Base-by-base conservation (phyloP, 2,329 filamentous ascomycete species). In the Phyllachora maydis region DNA sequence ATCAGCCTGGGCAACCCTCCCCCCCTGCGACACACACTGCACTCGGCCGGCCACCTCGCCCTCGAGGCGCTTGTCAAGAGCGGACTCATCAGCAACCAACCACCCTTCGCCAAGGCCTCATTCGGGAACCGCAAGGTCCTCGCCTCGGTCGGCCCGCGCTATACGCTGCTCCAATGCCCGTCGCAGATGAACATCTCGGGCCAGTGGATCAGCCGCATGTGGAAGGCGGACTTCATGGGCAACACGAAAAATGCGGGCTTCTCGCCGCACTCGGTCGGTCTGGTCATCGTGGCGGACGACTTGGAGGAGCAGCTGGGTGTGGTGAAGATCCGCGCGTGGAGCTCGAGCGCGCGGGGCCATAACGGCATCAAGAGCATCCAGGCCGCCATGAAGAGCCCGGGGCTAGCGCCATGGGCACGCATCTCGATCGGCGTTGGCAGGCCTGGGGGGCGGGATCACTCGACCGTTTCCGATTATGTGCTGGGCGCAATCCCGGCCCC, bases 241-340 rank as follows among this genome's bases (percentile, higher is more conserved):
- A n/a, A n/a, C n/a, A n/a, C n/a, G n/a, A n/a, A n/a, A n/a, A 32
- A 52, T 34, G 40, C 31, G 33, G 35, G 33, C 4, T 29, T 43
- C 7, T 23, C 28, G 5, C 32, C 39, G 8, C 24, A 36, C 9
- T 33, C 50, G 16, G 40, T 52, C 9, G 51, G 50, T 11, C 46
- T 98, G 10, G 66, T 95, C 0, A 52, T 95, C 8, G 54, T 95
- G 11, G 82, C 95, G 43, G 85, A 95, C 43, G 85, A 95, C 43
- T 49, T 95, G 16, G 83, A 93, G 38, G 57, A 64, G 19, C 52
- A 60, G 3, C 40, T 82, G 2, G 82, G 82, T 0, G 57, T 59
- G 17, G 59, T 91, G 9, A 65, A 55, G 23, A 53, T 78, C 5
- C 62, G 62, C 26, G 55, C 57, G 13, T 79, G 74, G 42, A 54